These are phyloP conservation scores for Dactylellina cionopaga DNA, from an alignment of 2,329 filamentous ascomycete species.

Conservation along the genomic window DNA sequence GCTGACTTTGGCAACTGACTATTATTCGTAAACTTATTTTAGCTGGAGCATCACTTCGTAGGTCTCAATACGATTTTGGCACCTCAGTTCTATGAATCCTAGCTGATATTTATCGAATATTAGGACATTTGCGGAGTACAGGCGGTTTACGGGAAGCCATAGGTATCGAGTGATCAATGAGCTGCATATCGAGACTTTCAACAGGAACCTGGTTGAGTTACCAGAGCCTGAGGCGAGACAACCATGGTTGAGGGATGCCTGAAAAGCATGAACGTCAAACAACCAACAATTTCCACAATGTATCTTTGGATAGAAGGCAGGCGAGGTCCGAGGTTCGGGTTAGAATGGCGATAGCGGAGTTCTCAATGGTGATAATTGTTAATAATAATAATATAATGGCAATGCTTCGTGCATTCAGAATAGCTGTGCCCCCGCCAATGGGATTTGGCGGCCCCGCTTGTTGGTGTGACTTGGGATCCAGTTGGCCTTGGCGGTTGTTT, in stretches of 20 bases:
- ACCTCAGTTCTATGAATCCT: neutral
- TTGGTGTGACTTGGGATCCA: neutral
- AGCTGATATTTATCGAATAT: neutral
- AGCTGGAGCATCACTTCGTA: constrained; percentile 51
- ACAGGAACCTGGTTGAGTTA: constrained; percentile 26
- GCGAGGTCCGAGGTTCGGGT: constrained; percentile 29
- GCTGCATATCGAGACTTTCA: constrained; percentile 44
- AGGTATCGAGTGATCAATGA: constrained; percentile 47
- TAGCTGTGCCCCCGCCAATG: neutral
- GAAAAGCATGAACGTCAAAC: no score
- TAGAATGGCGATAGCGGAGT: constrained; percentile 33
- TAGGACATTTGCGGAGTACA: constrained; percentile 49
- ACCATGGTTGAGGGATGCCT: constrained; percentile 34
- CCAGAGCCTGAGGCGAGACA: constrained; percentile 21
- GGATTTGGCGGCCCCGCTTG: neutral
- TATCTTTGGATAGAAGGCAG: neutral
- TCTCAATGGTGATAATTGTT: constrained; percentile 14
- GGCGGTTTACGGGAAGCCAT: constrained; percentile 36
- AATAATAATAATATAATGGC: neutral
- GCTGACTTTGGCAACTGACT: neutral
- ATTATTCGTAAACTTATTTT: neutral
- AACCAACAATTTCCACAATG: neutral
- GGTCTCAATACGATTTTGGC: neutral
- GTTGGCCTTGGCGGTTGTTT: constrained; percentile 47
- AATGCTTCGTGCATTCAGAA: neutral